Evolutionary conservation across 2,329 filamentous ascomycete species (phyloP).

Genomic region (Colletotrichum spaethianum): DNA sequence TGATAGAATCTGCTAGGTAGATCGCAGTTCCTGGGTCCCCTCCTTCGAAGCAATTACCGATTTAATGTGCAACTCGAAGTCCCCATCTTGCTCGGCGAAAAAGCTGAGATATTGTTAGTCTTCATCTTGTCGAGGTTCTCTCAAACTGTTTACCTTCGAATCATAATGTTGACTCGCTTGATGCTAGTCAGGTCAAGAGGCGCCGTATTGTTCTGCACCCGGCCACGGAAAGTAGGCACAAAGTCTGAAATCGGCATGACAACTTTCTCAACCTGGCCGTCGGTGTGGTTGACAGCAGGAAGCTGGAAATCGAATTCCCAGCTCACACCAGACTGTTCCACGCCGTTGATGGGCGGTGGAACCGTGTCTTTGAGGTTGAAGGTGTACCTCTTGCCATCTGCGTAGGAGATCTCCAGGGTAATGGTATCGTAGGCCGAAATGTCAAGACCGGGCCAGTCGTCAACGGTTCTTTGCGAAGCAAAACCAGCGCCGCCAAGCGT

Average conservation of each 20-base stretch:
- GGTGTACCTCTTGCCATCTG: constrained; percentile 79
- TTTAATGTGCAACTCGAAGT: constrained; percentile 60
- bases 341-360: constrained; percentile 70
- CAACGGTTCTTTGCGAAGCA: constrained; percentile 80
- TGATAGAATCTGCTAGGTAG: not conserved
- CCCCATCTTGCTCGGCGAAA: constrained; percentile 80
- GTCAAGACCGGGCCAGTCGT: constrained; percentile 71
- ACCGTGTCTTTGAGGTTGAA: constrained; percentile 81
- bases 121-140: fast-evolving
- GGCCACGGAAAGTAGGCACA: constrained; percentile 81
- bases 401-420: constrained; percentile 63
- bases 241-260: constrained; percentile 76
- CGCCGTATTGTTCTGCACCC: constrained; percentile 70
- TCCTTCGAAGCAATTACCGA: constrained; percentile 25
- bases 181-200: constrained; percentile 72
- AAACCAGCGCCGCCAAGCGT: constrained; percentile 87
- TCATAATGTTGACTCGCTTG: constrained; percentile 82
- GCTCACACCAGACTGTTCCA: constrained; percentile 78
- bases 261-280: constrained; percentile 53
- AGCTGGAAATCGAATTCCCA: constrained; percentile 80
- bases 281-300: constrained; percentile 41
- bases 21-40: not conserved
- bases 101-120: constrained; percentile 66
- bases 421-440: constrained; percentile 75
- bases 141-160: constrained; percentile 74